Conservation (phyloP, 2,329 filamentous ascomycete genomes). For the Nigrospora sphaerica region DNA sequence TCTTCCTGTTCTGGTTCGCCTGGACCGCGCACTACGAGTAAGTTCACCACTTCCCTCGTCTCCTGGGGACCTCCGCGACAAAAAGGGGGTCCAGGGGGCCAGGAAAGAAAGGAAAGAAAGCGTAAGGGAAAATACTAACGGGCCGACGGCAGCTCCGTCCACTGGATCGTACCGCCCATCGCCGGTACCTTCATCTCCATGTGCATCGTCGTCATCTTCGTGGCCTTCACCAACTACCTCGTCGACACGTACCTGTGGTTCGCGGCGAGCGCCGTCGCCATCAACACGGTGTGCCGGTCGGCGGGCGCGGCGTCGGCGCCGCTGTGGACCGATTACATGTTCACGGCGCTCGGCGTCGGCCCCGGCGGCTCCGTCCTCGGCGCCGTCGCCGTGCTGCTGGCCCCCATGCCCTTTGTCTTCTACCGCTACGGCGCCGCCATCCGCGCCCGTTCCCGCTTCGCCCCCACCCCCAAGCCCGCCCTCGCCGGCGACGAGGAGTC, state of each 20-base stretch:
- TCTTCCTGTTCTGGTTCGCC: slow-evolving; percentile 18
- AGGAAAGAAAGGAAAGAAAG: not conserved
- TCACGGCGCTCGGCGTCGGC: slow-evolving; percentile 50
- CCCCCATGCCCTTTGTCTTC: slow-evolving; percentile 52
- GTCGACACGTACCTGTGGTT: slow-evolving; percentile 49
- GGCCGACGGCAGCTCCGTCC: slow-evolving; percentile 1
- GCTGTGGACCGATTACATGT: slow-evolving; percentile 53
- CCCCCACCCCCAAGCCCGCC: slow-evolving; percentile 15
- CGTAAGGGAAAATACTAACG: not conserved
- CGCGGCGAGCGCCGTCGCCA: slow-evolving; percentile 57
- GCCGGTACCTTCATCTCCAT: not conserved
- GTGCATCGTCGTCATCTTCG: slow-evolving; percentile 37
- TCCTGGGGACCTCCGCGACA: not conserved
- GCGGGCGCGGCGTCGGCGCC: slow-evolving; percentile 53
- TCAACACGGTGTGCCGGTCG: slow-evolving; percentile 52
- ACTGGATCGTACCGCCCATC: slow-evolving; percentile 20
- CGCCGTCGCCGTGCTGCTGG: slow-evolving; percentile 36
- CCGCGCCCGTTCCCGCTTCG: slow-evolving; percentile 29
- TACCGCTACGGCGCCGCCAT: slow-evolving; percentile 41
- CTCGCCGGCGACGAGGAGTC: slow-evolving; percentile 10
- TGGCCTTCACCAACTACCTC: slow-evolving; percentile 46
- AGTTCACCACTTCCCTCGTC: slow-evolving; percentile 10
- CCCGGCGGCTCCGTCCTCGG: slow-evolving; percentile 46
- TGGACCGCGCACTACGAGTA: slow-evolving; percentile 36
- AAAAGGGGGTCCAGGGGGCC: not conserved